Evolutionary conservation across 192 early-diverging fungal species (phyloP).

Genomic region (Coemansia furcata): DNA sequence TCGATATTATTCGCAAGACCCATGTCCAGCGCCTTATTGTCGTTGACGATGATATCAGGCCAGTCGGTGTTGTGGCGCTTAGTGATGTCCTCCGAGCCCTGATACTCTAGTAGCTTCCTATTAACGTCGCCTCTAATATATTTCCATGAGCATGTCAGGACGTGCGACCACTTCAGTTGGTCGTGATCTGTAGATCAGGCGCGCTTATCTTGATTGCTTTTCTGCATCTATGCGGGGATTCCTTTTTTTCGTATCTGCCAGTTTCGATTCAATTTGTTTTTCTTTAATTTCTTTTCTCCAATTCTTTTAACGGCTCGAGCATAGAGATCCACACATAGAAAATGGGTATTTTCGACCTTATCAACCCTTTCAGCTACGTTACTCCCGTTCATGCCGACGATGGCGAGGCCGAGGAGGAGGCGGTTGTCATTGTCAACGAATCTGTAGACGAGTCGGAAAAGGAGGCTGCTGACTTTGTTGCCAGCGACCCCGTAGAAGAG

Average conservation of each 20-base stretch:
- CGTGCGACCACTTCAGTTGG: not conserved
- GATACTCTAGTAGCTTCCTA: conserved; percentile 23
- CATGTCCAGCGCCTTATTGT: conserved; percentile 91
- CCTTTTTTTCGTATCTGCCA: not conserved
- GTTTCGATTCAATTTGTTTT: not conserved
- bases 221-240: not conserved
- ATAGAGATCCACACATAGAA: not conserved
- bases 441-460: not conserved
- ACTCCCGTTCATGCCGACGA: conserved; percentile 68
- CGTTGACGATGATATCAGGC: conserved; percentile 73
- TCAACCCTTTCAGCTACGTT: conserved; percentile 57
- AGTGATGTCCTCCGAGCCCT: conserved; percentile 73
- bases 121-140: not conserved
- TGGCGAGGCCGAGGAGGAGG: conserved; percentile 12
- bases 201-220: conserved; percentile 5
- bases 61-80: conserved; percentile 81
- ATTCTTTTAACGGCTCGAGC: not conserved
- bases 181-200: conserved; percentile 1
- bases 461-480: conserved; percentile 1
- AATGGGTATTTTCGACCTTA: conserved; percentile 50
- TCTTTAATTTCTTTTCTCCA: not conserved
- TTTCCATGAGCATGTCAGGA: not conserved
- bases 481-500: conserved; percentile 48
- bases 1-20: conserved; percentile 83
- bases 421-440: conserved; percentile 13